Evolutionary conservation across 106 monocot genomes (phyloP).

Genomic region (Platanthera zijinensis): DNA sequence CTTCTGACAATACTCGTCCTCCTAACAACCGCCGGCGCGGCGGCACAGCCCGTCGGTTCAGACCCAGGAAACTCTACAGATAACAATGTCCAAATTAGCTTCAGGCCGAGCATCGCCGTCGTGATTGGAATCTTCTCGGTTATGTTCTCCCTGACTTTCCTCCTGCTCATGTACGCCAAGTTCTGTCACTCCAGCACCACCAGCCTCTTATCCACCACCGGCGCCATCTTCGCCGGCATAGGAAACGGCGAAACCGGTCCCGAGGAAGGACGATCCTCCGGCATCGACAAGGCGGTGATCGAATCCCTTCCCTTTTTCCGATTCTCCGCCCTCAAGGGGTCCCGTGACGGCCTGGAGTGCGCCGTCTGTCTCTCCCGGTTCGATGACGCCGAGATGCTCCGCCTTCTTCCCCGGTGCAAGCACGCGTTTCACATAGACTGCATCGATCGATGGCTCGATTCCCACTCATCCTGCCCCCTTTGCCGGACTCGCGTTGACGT

Average conservation of each 20-base stretch:
- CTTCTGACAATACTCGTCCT: background rate
- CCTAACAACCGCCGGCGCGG: background rate
- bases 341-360: conserved; percentile 65
- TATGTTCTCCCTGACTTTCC: conserved; percentile 56
- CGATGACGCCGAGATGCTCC: conserved; percentile 45
- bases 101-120: conserved; percentile 46
- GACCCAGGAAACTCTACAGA: background rate
- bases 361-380: conserved; percentile 61
- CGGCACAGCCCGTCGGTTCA: background rate
- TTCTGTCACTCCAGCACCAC: conserved; percentile 32
- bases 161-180: conserved; percentile 65
- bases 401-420: conserved; percentile 65
- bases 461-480: conserved; percentile 66
- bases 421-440: conserved; percentile 82
- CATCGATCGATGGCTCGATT: conserved; percentile 74
- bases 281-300: conserved; percentile 50
- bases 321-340: conserved; percentile 45
- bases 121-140: conserved; percentile 60
- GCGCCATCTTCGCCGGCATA: background rate
- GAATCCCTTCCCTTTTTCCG: conserved; percentile 87
- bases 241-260: background rate
- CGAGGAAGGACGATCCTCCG: conserved; percentile 17
- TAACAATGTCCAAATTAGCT: conserved; percentile 2
- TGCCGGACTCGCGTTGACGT: conserved; percentile 46
- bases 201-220: background rate